phyloP scores from a whole-genome alignment of 495 filamentous ascomycete species.

The Neurospora tetrasperma region DNA sequence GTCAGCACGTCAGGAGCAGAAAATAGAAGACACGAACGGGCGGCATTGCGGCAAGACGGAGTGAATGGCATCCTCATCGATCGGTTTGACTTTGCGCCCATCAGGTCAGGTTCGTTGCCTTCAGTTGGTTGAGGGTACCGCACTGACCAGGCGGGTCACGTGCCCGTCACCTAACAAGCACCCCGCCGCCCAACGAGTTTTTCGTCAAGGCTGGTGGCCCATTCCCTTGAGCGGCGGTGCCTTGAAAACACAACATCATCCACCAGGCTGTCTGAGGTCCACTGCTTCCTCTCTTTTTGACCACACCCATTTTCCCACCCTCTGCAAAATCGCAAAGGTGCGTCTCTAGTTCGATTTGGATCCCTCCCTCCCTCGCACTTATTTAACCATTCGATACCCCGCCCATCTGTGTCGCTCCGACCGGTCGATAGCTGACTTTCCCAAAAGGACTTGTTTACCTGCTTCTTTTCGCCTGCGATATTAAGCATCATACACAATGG shows the following conservation, averaged over 20 bases:
- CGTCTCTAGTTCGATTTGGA: slow-evolving; percentile 6
- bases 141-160: slow-evolving; percentile 22
- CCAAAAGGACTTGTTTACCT: slow-evolving; percentile 23
- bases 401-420: background rate
- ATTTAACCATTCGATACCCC: background rate
- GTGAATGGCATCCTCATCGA: background rate
- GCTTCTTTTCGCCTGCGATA: slow-evolving; percentile 11
- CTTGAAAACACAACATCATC: slow-evolving; percentile 26
- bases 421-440: background rate
- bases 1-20: background rate
- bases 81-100: background rate
- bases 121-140: slow-evolving; percentile 1
- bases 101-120: background rate
- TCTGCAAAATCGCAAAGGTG: slow-evolving; percentile 15
- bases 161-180: slow-evolving; percentile 11
- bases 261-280: slow-evolving; percentile 14
- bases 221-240: slow-evolving; percentile 14
- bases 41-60: background rate
- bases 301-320: slow-evolving; percentile 9
- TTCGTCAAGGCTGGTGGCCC: slow-evolving; percentile 25
- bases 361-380: background rate
- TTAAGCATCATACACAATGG: slow-evolving; percentile 42
- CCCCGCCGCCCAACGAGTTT: slow-evolving; percentile 31
- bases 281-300: slow-evolving; percentile 21
- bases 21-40: background rate